Evolutionary conservation across 2,329 filamentous ascomycete species (phyloP).

Genomic region (Trichoderma harzianum): DNA sequence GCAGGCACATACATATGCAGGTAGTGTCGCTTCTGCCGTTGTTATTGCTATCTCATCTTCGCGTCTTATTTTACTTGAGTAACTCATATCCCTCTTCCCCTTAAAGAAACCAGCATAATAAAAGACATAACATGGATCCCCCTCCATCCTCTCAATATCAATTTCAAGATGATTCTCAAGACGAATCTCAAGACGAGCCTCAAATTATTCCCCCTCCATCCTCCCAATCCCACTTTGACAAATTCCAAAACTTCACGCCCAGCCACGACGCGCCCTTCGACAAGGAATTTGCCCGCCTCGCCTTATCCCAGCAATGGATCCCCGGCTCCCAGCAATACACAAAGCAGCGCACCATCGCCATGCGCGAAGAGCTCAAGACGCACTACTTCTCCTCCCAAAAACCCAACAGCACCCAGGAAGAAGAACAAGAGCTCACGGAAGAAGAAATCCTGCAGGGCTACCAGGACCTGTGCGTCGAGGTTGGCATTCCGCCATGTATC

Average conservation of each 20-base stretch:
- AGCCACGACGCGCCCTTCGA: slow-evolving; percentile 30
- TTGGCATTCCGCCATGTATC: slow-evolving; percentile 24
- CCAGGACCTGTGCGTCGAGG: slow-evolving; percentile 29
- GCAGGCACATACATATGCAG: not conserved
- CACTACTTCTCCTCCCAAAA: slow-evolving; percentile 27
- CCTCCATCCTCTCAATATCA: slow-evolving; percentile 23
- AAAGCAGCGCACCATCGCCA: slow-evolving; percentile 31
- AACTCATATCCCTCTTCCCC: not conserved
- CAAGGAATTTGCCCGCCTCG: slow-evolving; percentile 31
- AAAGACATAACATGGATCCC: not conserved
- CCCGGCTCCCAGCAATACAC: slow-evolving; percentile 22
- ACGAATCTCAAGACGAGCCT: not conserved
- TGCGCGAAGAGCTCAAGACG: slow-evolving; percentile 28
- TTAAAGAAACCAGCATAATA: not conserved
- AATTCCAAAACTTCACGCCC: slow-evolving; percentile 30
- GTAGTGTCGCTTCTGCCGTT: not conserved
- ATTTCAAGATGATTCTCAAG: slow-evolving; percentile 22
- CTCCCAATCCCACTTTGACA: slow-evolving; percentile 33
- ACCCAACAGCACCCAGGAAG: not conserved
- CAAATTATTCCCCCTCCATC: not conserved
- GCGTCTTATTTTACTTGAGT: not conserved
- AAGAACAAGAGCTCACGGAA: slow-evolving; percentile 18
- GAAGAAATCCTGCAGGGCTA: slow-evolving; percentile 26
- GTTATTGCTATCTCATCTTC: not conserved
- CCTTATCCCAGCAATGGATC: slow-evolving; percentile 31